Evolutionary conservation across 1,284 basidiomycete genomes (phyloP), one percentile per base, ranked within the genome.

Genomic region (Puccinia hordei): DNA sequence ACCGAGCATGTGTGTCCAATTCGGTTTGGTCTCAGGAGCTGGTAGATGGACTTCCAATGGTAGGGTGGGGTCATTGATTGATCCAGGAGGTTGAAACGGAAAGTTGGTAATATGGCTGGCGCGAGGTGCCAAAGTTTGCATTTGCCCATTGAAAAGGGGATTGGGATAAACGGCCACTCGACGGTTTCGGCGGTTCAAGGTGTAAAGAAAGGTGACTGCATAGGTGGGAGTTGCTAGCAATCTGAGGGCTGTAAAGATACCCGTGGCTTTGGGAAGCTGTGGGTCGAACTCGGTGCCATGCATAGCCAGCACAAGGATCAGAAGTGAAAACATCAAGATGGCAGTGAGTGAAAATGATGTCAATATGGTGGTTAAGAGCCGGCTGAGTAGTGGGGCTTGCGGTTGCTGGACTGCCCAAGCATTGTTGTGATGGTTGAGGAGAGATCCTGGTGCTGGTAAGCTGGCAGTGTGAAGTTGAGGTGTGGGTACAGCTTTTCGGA

Each of bases 241-340:
- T 49, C 77, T 68, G 13, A 80, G 59, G 24, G 77, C 77, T 17
- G 77, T 80, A 35, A 80, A 80, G 24, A 80, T 72, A 1, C 77
- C 77, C 33, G 77, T 80, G 27, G 77, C 77, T 73, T 80, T 73
- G 17, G 77, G 77, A 61, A 80, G 57, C 27, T 59, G 53, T 4
- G 77, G 55, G 69, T 80, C 77, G 38, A 80, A 80, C 49, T 80
- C 77, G 30, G 77, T 80, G 15, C 77, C 77, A 38, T 80, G 77
- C 77, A 80, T 80, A 19, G 77, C 77, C 53, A 80, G 33, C 22
- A 80, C 77, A 51, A 80, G 77, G 17, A 80, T 61, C 12, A 80
- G 69, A 22, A 80, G 59, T n/a, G 77, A 73, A 49, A 80, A 73
- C 77, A 80, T 80, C n/a, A 80, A 30, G 55, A 80, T 73, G 27